Conservation (phyloP, 2,329 filamentous ascomycete species). For the Fusarium redolens region DNA sequence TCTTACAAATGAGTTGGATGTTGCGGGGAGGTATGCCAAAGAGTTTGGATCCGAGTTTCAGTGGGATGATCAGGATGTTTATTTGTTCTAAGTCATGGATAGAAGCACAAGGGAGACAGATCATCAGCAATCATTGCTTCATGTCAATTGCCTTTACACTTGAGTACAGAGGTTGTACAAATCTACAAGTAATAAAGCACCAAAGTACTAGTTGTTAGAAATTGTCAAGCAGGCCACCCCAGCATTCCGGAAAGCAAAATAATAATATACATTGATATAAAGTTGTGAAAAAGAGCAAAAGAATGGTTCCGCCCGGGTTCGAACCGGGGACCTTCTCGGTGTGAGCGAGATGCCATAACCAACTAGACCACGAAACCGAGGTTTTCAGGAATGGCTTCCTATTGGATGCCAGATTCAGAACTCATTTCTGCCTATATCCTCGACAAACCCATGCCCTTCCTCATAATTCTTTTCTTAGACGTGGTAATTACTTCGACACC, state of each 20-base stretch:
- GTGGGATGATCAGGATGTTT: neutral
- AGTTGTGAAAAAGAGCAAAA: neutral
- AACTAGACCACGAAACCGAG: neutral
- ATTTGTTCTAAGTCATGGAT: accelerated
- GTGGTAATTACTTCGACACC: accelerated
- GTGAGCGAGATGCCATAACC: slow-evolving; percentile 15
- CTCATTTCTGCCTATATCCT: accelerated
- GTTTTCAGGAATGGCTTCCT: accelerated
- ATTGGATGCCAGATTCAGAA: neutral
- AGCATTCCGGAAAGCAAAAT: accelerated
- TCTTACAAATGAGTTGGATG: neutral
- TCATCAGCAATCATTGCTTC: accelerated
- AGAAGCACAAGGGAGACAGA: neutral
- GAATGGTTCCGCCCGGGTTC: slow-evolving; percentile 5
- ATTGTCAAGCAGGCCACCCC: too few species aligned
- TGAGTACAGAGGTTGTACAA: accelerated
- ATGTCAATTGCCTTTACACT: neutral
- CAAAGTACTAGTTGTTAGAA: too few species aligned
- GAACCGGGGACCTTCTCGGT: slow-evolving; percentile 15
- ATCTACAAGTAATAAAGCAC: neutral
- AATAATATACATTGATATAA: accelerated
- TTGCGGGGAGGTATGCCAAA: neutral
- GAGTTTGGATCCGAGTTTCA: neutral
- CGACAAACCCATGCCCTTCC: accelerated
- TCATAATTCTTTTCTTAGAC: too few species aligned